Evolutionary conservation across 371 early-diverging fungal species (phyloP), one percentile per base, ranked within the genome.

Genomic region (Nematocida sp.): DNA sequence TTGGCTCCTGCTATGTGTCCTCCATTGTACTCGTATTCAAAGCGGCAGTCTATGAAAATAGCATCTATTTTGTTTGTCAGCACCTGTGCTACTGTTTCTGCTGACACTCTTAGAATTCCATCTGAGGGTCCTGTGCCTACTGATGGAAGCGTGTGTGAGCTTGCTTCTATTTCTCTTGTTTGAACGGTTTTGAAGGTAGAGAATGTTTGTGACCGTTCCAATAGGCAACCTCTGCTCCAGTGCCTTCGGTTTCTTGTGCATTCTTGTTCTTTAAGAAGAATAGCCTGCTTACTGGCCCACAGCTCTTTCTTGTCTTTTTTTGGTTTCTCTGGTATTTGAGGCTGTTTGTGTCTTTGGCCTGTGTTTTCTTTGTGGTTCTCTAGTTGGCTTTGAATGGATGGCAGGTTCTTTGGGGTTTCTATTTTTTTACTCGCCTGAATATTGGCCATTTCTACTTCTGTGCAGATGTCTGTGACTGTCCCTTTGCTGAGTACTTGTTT

Each of bases 11-110:
- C 77, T 52, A 93, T 89, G 67, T 92, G 93, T 3, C 93, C 93
- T 27, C 91, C 92, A 41, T 86, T 82, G 77, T 85, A 91, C 82
- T 93, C 93, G 81, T 90, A 91, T 17, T 86, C 86, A 78, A 87
- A 91, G 19, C 93, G 86, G 78, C 90, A 90, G 81, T 93, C 93
- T 13, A 85, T 65, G 61, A 84, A 83, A 25, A 34, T 29, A 0
- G 58, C 49, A 62, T 55, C 55, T 38, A 63, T 58, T 53, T 66
- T 52, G 0, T 49, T 51, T 9, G 49, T 35, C n/a, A 79, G 13
- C 43, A 81, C 46, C n/a, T 61, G 25, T 9, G 53, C 46, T 17
- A 78, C 45, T 25, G 75, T 63, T 40, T 77, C 57, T 21, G 65
- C 43, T 51, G 60, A 48, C 11, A 81, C 75, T 45, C 82, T 58